Evolutionary conservation across 805 yeast species (phyloP), one percentile per base, ranked within the genome.

Genomic region (Wickerhamomyces bisporus): DNA sequence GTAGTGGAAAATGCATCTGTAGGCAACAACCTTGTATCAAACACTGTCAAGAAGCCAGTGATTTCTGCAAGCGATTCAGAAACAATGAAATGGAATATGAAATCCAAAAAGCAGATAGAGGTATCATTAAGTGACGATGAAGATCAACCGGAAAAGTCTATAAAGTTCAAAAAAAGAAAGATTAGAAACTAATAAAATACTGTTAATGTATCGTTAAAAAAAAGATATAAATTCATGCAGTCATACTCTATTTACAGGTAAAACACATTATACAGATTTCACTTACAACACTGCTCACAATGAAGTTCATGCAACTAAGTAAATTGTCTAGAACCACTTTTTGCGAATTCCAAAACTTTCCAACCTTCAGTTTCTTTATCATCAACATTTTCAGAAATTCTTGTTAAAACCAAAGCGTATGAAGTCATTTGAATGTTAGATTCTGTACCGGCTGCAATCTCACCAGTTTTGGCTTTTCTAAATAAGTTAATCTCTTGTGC

Each of bases 361-460:
- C 98, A 93, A 25, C 99, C 99, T 57, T 86, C 95, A 18, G 99
- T 93, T 55, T 81, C 89, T 38, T 76, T 73, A 60, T 93, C 85
- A 45, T 81, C 95, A 56, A 93, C 78, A 43, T 89, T 88, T 62
- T 89, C 98, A 3, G 96, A 88, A 36, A 86, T 70, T 62, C 98
- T 79, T 15, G 98, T 88, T 51, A 93, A 69, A 17, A 91, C 98
- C 88, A 93, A 78, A 29, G 95, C 98, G 60, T 93, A 93, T n/a
- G 95, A 81, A 52, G 94, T 81, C 73, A 86, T 75, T 61, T 86
- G 79, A 50, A 93, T 86, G 62, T 88, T 88, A 53, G 89, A 95
- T 57, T 88, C 96, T 24, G 88, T 79, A 53, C 98, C 99, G 8
- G 98, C 98, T 38, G 89, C 94, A 39, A 93, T 73, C 63, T 91